Evolutionary conservation across 441 rosid genomes (phyloP), one percentile per base, ranked within the genome.

Genomic region (Adansonia grandidieri): DNA sequence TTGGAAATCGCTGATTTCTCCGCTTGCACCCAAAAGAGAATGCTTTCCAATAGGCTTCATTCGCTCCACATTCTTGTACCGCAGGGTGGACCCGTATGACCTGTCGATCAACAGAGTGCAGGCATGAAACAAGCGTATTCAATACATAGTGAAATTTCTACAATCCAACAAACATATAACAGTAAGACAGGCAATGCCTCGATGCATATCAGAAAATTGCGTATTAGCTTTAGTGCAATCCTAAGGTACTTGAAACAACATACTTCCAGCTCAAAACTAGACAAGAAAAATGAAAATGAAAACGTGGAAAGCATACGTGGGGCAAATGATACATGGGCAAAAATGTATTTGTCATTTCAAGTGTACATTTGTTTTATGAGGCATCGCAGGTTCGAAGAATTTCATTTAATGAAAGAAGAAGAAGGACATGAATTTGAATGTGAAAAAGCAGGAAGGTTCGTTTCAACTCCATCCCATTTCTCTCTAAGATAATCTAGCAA

Each of bases 1-100:
- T 86, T 95, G 97, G 80, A 97, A 97, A 89, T 97, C 98, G 67
- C 98, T 95, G 44, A 93, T 86, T 83, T 97, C 99, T 79, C 99
- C 99, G 37, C 98, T 91, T 28, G 95, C 99, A 72, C 99, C 98
- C 20, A 97, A 89, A 77, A 94, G 93, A 81, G 98, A 97, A 77
- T 94, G 99, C 85, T 92, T 94, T 50, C 99, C 99, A 71, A 96
- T 81, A 28, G 97, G 88, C 88, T 91, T 90, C 81, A 97, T 76
- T 37, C 98, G 86, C 87, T 92, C 98, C 67, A 94, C 91, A 79
- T 89, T 90, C 89, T 97, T 97, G 88, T 92, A 97, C 53, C 97
- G 88, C 76, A 94, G 78, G 50, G 99, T 97, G 15, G 97, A 97
- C 67, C 98, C 99, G 88, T 97, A 97, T 13, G 99, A 76, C 93